Percentiles rank a stretch among this genome's conserved stretches.
phyloP scores from a whole-genome alignment of 1,139 yeast species.

The Pichia sp. region DNA sequence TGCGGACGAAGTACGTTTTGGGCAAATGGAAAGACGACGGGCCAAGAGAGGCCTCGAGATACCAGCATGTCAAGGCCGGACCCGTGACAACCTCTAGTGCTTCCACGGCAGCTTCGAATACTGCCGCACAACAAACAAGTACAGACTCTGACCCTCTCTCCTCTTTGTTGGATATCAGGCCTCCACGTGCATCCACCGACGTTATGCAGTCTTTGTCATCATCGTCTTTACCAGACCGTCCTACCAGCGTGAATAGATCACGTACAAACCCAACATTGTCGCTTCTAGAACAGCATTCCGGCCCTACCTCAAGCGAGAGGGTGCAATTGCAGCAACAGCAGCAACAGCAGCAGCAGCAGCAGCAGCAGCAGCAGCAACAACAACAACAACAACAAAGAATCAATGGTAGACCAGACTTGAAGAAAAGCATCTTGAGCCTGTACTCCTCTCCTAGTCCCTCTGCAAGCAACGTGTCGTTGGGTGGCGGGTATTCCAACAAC shows the following conservation, averaged over 20 bases:
- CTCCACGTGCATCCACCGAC: constrained; percentile 1
- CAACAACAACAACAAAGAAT: constrained; percentile 16
- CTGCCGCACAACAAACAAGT: not conserved
- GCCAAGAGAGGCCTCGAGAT: constrained; percentile 39
- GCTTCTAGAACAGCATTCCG: constrained; percentile 16
- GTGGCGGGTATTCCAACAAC: not conserved
- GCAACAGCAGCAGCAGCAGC: constrained; percentile 13
- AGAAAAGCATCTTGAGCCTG: constrained; percentile 82
- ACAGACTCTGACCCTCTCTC: constrained; percentile 1
- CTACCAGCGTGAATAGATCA: constrained; percentile 4
- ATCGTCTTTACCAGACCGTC: not conserved
- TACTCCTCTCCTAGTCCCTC: constrained; percentile 62
- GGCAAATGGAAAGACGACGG: constrained; percentile 83
- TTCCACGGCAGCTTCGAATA: constrained; percentile 6
- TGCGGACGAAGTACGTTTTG: constrained; percentile 84
- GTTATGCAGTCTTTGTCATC: constrained; percentile 5
- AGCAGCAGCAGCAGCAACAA: constrained; percentile 9
- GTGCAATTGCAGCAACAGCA: constrained; percentile 8
- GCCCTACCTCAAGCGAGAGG: constrained; percentile 8
- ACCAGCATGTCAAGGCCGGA: not conserved
- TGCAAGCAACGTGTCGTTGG: constrained; percentile 13
- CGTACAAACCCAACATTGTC: constrained; percentile 11
- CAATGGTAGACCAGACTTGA: constrained; percentile 62
- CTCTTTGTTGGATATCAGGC: constrained; percentile 7
- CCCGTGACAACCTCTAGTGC: constrained; percentile 6